Percentiles rank a stretch among this genome's conserved stretches.
Evolutionary conservation across 2,329 filamentous ascomycete species (phyloP).

Genomic region (Pseudopithomyces maydicus): DNA sequence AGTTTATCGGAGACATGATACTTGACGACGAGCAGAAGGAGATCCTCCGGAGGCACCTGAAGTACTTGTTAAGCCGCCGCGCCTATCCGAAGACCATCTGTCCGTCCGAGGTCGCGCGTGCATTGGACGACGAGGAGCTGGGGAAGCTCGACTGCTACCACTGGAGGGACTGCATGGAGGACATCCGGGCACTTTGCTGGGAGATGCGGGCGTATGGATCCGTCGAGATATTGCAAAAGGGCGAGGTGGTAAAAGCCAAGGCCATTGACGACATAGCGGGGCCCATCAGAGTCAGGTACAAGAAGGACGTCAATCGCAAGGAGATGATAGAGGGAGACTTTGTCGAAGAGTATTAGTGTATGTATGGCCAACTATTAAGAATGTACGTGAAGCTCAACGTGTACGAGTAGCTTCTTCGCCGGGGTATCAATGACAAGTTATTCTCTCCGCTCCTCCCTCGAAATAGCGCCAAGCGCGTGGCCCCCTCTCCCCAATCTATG

Average conservation of each 20-base stretch:
- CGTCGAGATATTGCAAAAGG: slow-evolving; percentile 57
- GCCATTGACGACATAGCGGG: slow-evolving; percentile 49
- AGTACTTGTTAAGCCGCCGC: slow-evolving; percentile 33
- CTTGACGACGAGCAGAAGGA: not conserved
- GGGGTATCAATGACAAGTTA: slow-evolving; percentile 9
- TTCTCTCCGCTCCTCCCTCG: not conserved
- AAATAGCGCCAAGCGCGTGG: too few species aligned
- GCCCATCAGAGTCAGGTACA: slow-evolving; percentile 52
- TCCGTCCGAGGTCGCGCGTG: slow-evolving; percentile 57
- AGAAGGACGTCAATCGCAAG: not conserved
- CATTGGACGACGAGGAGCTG: slow-evolving; percentile 50
- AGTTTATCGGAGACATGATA: not conserved
- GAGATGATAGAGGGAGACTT: slow-evolving; percentile 3
- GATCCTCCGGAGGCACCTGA: not conserved
- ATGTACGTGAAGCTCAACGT: not conserved
- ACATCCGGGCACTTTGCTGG: slow-evolving; percentile 50
- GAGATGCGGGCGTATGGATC: slow-evolving; percentile 46
- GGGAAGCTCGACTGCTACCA: slow-evolving; percentile 21
- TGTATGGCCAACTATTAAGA: not conserved
- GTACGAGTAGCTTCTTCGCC: not conserved
- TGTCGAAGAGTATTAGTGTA: not conserved
- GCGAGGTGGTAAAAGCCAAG: slow-evolving; percentile 44
- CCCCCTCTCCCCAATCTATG: too few species aligned
- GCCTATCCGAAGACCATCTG: slow-evolving; percentile 57
- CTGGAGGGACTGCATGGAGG: slow-evolving; percentile 57